Base-by-base conservation (phyloP, 2,329 filamentous ascomycete species). In the Nothophaeocryptopus gaeumannii region DNA sequence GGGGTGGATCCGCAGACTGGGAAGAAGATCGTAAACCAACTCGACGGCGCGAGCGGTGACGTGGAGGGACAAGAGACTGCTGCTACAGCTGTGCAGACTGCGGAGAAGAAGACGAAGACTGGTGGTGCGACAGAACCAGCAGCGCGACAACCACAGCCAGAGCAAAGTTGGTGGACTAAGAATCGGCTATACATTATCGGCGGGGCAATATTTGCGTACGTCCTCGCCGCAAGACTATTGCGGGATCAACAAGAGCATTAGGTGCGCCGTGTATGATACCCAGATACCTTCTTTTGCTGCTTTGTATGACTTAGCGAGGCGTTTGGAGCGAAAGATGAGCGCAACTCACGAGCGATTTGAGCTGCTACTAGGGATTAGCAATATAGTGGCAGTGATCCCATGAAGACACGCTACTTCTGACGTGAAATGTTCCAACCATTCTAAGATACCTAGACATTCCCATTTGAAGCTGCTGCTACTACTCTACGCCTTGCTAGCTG, bases 1-100 rank as follows among this genome's bases (percentile, higher is more conserved):
- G 82, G 83, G 58, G 83, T 99, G 59, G 89, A 99, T 69, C 73
- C 80, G 5, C 74, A 75, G 8, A 96, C 89, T 0, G 93, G 93
- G 1, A 79, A 55, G 2, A 79, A 53, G 44, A 56, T 55, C 31
- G 43, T 58, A 5, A 26, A 26, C 3, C 20, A 26, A 26, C 20
- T 26, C 20, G 20, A 26, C 44, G 39, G 39, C 42, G 39, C 44
- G 32, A 35, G 29, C 33, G 42, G 42, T 15, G 20, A 26, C 7
- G 4, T 3, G 20, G 20, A 26, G 20, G 20, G 20, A 7, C 53
- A 63, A 36, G 64, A 75, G 73, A 11, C 78, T 73, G 88, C 69
- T 77, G 86, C 70, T 63, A 85, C 69, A 49, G 81, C 76, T 72
- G 84, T 72, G 72, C 85, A 71, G 69, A 87, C 69, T 63, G 83